Conservation (phyloP, 257 asterid species). For the Solanum lignicaule region DNA sequence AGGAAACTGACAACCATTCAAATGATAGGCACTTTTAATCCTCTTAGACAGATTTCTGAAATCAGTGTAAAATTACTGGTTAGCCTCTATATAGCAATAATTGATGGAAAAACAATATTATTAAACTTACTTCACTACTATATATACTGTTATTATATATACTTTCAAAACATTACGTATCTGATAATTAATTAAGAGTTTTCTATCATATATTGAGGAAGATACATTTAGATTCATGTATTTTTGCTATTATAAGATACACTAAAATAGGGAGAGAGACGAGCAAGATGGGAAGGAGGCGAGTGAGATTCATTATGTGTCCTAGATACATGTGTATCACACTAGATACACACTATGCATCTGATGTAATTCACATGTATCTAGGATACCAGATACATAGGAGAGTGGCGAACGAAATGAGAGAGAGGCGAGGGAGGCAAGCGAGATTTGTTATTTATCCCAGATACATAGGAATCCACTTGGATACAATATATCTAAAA, state of each 20-base stretch:
- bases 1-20: background rate
- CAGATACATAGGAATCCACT: too few species aligned
- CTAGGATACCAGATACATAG: too few species aligned
- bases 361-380: background rate
- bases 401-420: background rate
- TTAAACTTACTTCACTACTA: background rate
- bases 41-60: background rate
- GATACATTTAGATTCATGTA: too few species aligned
- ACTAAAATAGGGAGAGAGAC: background rate
- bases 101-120: too few species aligned
- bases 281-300: background rate
- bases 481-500: too few species aligned
- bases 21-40: background rate
- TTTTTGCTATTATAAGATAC: too few species aligned
- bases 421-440: background rate
- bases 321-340: background rate
- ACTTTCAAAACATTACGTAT: too few species aligned
- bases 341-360: too few species aligned
- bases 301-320: background rate
- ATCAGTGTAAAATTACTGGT: background rate
- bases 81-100: background rate
- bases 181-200: too few species aligned
- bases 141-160: too few species aligned
- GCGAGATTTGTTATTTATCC: too few species aligned
- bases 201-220: too few species aligned